Conservation (phyloP, 176 grass and related monocot genomes). For the Musa troglodytarum region DNA sequence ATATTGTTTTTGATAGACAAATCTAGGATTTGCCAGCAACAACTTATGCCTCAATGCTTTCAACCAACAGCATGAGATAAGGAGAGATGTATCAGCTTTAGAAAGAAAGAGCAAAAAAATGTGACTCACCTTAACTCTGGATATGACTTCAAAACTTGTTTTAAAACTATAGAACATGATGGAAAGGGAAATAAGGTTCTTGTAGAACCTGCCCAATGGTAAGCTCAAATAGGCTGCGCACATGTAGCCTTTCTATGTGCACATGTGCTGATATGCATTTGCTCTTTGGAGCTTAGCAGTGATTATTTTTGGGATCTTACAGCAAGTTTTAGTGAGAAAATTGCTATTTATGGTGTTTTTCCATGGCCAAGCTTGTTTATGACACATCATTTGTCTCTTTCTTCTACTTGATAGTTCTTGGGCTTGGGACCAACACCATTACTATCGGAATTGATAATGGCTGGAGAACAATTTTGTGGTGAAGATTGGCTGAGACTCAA, state of each 20-base stretch:
- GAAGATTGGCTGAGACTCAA: conserved; percentile 80
- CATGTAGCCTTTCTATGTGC: too few species aligned
- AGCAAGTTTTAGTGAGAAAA: neutral
- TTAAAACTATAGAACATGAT: neutral
- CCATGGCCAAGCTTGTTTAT: neutral
- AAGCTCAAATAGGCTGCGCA: too few species aligned
- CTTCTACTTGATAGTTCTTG: conserved; percentile 63
- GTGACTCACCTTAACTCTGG: too few species aligned
- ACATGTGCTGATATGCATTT: neutral
- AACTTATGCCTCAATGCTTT: neutral
- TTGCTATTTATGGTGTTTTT: neutral
- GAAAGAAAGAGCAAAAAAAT: too few species aligned
- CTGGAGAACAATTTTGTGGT: conserved; percentile 69
- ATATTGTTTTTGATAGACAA: neutral
- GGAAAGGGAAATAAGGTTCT: too few species aligned
- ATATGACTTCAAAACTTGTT: neutral
- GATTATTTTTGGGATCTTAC: neutral
- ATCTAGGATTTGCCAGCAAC: neutral
- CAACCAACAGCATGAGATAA: too few species aligned
- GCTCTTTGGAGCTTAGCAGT: neutral
- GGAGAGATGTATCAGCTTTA: too few species aligned
- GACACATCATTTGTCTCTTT: neutral
- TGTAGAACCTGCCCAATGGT: too few species aligned
- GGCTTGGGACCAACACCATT: conserved; percentile 46
- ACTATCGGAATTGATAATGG: conserved; percentile 60